Base-by-base conservation (phyloP, 139 green algal genomes). In the Trebouxia sp. region DNA sequence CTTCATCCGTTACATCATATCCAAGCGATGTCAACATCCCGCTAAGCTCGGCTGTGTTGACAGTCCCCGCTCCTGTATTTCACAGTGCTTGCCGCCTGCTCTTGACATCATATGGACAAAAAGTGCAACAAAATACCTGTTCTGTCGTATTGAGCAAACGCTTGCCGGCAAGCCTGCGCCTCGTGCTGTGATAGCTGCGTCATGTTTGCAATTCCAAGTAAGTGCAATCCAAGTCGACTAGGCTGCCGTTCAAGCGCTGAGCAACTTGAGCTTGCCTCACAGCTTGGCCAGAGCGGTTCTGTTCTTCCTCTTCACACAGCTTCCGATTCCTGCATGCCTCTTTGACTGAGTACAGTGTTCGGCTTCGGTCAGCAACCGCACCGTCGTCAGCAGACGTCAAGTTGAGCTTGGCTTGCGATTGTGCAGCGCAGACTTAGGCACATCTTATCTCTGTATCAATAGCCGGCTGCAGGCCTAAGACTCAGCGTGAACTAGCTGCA, bases 41-140 rank as follows among this genome's bases (percentile, higher is more conserved):
- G 53, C 87, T 87, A 20, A 94, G 79, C 80, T 94, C 90, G 50
- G 87, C 87, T 11, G 86, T 83, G 75, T 94, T 92, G 30, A 97
- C 94, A 11, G 88, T 92, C 0, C 92, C 90, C 35, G 79, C 92
- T 35, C 74, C 87, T 91, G 83, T 28, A 53, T 55, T 26, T 76
- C 9, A 58, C 66, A 51, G 37, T 12, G 22, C 38, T 39, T 69
- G 58, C 56, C n/a, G n/a, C n/a, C n/a, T n/a, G n/a, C n/a, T n/a
- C n/a, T n/a, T n/a, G n/a, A n/a, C n/a, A n/a, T n/a, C n/a, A n/a
- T n/a, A n/a, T n/a, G n/a, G n/a, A n/a, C n/a, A n/a, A n/a, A n/a
- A n/a, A n/a, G n/a, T n/a, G n/a, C n/a, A n/a, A n/a, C n/a, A n/a
- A n/a, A n/a, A 35, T 45, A 43, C 62, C 62, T 72, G 62, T 72